phyloP scores from a whole-genome alignment of 106 monocot species.

The Dioscorea zingiberensis region DNA sequence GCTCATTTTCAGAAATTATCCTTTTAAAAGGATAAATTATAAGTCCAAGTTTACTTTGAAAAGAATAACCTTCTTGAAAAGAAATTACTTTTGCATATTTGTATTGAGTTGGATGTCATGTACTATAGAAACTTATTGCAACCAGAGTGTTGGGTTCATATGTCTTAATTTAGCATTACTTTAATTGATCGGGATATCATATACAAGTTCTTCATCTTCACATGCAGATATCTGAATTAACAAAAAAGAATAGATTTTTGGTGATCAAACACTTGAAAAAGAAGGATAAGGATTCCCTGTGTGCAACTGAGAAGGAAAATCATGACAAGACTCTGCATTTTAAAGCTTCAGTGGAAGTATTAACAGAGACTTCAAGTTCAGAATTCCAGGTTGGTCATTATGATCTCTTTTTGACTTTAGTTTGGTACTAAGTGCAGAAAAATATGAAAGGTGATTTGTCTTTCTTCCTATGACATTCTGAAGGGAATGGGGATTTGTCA shows the following conservation, averaged over 20 bases:
- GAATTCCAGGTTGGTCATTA: slow-evolving; percentile 14
- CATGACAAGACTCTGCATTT: background rate
- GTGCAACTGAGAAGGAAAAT: slow-evolving; percentile 8
- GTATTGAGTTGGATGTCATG: no score
- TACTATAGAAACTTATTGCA: no score
- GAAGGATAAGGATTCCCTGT: slow-evolving; percentile 8
- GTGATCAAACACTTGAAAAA: slow-evolving; percentile 20
- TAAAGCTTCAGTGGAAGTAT: slow-evolving; percentile 20
- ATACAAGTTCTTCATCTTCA: background rate
- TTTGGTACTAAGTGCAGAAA: no score
- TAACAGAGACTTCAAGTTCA: slow-evolving; percentile 14
- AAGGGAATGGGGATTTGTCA: no score
- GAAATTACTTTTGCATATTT: no score
- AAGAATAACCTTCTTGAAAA: no score
- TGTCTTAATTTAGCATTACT: background rate
- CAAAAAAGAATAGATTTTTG: slow-evolving; percentile 49
- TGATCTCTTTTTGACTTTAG: background rate
- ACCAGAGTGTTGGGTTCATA: no score
- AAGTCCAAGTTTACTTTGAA: no score
- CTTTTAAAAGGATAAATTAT: no score
- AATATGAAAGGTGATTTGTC: no score
- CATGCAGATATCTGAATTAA: slow-evolving; percentile 41
- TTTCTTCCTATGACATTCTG: no score
- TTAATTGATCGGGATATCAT: background rate
- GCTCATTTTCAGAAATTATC: no score